phyloP scores from a whole-genome alignment of 2,329 filamentous ascomycete species.

The Hawksworthiomyces lignivorus region DNA sequence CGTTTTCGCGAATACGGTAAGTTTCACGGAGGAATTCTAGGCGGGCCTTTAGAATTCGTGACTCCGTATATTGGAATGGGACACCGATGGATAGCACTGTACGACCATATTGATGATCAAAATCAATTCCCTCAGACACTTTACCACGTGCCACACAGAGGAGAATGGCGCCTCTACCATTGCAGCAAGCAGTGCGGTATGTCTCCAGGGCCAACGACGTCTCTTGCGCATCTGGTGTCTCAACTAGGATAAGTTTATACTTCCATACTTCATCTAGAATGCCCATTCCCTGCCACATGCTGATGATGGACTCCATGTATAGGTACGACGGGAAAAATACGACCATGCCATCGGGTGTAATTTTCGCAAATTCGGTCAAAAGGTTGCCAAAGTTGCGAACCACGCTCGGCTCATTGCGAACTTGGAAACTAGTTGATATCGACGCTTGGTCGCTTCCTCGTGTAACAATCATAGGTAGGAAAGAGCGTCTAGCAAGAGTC shows the following conservation, averaged over 20 bases:
- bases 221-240: constrained; percentile 95
- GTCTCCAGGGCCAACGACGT: constrained; percentile 93
- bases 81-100: constrained; percentile 95
- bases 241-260: constrained; percentile 95
- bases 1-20: constrained; percentile 92
- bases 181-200: constrained; percentile 94
- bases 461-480: constrained; percentile 95
- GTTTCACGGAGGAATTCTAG: constrained; percentile 95
- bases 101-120: constrained; percentile 95
- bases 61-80: constrained; percentile 98
- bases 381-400: constrained; percentile 94
- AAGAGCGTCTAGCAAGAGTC: constrained; percentile 90
- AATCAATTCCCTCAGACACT: constrained; percentile 97
- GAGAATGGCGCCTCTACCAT: constrained; percentile 85
- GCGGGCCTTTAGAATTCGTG: constrained; percentile 88
- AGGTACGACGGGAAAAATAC: constrained; percentile 98
- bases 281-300: constrained; percentile 98
- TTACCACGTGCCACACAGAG: constrained; percentile 95
- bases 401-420: constrained; percentile 92
- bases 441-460: constrained; percentile 88
- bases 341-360: constrained; percentile 96
- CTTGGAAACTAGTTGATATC: constrained; percentile 89
- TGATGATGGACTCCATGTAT: constrained; percentile 99
- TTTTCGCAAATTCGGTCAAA: constrained; percentile 87
- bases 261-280: constrained; percentile 98